Conservation (phyloP, 2,329 filamentous ascomycete species). For the Fusarium floridanum region DNA sequence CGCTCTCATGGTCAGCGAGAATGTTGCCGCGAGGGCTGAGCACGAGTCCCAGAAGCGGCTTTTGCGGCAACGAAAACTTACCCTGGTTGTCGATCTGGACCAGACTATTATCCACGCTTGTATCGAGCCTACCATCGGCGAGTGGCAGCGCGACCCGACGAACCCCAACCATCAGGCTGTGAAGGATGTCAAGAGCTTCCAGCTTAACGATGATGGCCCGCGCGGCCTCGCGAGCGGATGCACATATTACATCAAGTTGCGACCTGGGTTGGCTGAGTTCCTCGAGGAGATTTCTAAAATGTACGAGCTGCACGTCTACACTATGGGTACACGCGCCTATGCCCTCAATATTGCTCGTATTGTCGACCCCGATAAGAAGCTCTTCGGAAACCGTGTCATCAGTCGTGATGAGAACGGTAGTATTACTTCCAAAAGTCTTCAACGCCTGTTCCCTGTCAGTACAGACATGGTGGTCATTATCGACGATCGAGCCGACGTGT, state of each 20-base stretch:
- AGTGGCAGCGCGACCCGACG: conserved; percentile 90
- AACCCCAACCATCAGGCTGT: conserved; percentile 94
- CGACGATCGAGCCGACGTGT: conserved; percentile 95
- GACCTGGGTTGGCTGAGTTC: conserved; percentile 86
- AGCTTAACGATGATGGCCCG: conserved; percentile 87
- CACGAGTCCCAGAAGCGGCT: conserved; percentile 88
- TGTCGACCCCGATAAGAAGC: conserved; percentile 87
- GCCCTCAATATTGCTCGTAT: conserved; percentile 92
- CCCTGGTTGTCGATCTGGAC: conserved; percentile 95
- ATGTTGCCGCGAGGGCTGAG: conserved; percentile 84
- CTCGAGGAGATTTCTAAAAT: conserved; percentile 80
- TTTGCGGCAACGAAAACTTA: conserved; percentile 84
- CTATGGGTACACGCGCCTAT: conserved; percentile 98
- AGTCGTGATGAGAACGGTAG: conserved; percentile 98
- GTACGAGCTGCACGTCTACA: conserved; percentile 98
- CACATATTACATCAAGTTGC: conserved; percentile 98
- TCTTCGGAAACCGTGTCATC: conserved; percentile 95
- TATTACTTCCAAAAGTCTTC: conserved; percentile 89
- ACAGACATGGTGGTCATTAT: conserved; percentile 99
- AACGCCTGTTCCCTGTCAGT: conserved; percentile 93
- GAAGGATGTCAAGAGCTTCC: conserved; percentile 88
- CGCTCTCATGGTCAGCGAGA: conserved; percentile 84
- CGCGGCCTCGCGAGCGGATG: conserved; percentile 77
- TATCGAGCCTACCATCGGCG: conserved; percentile 94
- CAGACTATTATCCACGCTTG: conserved; percentile 99